A percentile compares a stretch with the other conserved stretches of the same genome.
Evolutionary conservation across 352 stramenopile genomes (phyloP).

Genomic region (Phytophthora fragariaefolia): DNA sequence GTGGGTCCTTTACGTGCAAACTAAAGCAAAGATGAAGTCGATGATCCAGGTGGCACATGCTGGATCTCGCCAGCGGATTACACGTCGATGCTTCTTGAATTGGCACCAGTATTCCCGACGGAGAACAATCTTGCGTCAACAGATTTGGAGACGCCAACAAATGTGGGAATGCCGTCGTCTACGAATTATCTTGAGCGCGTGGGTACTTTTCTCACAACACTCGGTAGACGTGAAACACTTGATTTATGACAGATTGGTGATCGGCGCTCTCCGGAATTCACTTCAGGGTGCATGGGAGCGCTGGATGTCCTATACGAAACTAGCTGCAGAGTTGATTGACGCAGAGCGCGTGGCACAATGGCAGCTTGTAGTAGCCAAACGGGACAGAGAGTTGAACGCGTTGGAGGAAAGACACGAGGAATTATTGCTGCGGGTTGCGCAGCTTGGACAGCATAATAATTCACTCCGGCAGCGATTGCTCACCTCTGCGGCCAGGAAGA

Average conservation of each 20-base stretch:
- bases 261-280: slow-evolving; percentile 19
- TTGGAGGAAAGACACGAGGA: slow-evolving; percentile 29
- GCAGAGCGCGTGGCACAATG: slow-evolving; percentile 15
- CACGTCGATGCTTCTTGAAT: slow-evolving; percentile 15
- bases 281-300: slow-evolving; percentile 24
- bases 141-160: slow-evolving; percentile 10
- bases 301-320: slow-evolving; percentile 23
- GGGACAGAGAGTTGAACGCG: slow-evolving; percentile 12
- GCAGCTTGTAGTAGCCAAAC: slow-evolving; percentile 12
- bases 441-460: slow-evolving; percentile 28
- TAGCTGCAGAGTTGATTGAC: slow-evolving; percentile 14
- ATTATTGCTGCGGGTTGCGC: slow-evolving; percentile 15
- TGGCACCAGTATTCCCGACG: slow-evolving; percentile 16
- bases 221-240: slow-evolving; percentile 19
- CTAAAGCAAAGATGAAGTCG: slow-evolving; percentile 10
- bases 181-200: slow-evolving; percentile 11
- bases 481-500: slow-evolving; percentile 6
- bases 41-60: slow-evolving; percentile 5
- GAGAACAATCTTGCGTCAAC: slow-evolving; percentile 8
- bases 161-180: slow-evolving; percentile 13
- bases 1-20: slow-evolving; percentile 30
- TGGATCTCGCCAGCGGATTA: slow-evolving; percentile 13
- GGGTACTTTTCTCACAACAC: slow-evolving; percentile 22
- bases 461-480: slow-evolving; percentile 11
- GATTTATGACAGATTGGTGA: slow-evolving; percentile 28